A percentile compares a stretch with the other conserved stretches of the same genome.
Conservation (phyloP, 2,329 filamentous ascomycete genomes). For the Xylariales sp. region DNA sequence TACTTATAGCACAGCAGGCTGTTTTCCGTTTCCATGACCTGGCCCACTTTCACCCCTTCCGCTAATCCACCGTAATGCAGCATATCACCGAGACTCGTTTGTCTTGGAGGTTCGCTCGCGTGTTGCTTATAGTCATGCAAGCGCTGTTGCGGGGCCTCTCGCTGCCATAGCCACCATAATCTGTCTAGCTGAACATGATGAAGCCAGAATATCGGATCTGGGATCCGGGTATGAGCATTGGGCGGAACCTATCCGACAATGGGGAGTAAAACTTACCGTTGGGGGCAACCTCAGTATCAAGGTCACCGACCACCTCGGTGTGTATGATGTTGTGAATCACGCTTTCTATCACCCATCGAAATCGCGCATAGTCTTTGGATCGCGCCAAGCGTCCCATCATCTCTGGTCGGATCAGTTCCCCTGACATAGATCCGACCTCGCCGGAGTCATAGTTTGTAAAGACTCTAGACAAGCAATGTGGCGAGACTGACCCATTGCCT, state of each 20-base stretch:
- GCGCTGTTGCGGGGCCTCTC: slow-evolving; percentile 11
- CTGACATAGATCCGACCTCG: slow-evolving; percentile 21
- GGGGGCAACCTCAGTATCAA: slow-evolving; percentile 20
- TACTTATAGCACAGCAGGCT: slow-evolving; percentile 17
- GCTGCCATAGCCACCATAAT: slow-evolving; percentile 22
- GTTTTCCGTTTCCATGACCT: slow-evolving; percentile 18
- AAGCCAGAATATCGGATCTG: slow-evolving; percentile 26
- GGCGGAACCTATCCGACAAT: neutral
- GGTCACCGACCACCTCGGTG: slow-evolving; percentile 19
- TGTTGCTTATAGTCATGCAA: slow-evolving; percentile 15
- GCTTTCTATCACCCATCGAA: slow-evolving; percentile 19
- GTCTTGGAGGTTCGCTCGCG: slow-evolving; percentile 1
- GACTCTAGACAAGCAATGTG: slow-evolving; percentile 15
- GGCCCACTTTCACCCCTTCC: slow-evolving; percentile 1
- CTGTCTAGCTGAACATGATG: slow-evolving; percentile 25
- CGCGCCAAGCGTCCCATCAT: slow-evolving; percentile 21
- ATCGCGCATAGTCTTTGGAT: slow-evolving; percentile 17
- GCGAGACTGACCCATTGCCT: slow-evolving; percentile 11
- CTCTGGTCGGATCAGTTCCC: slow-evolving; percentile 21
- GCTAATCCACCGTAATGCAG: slow-evolving; percentile 15
- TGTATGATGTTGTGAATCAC: slow-evolving; percentile 22
- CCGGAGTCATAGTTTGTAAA: slow-evolving; percentile 21
- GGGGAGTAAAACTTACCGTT: slow-evolving; percentile 6
- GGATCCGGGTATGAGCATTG: neutral
- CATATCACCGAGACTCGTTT: slow-evolving; percentile 14